Evolutionary conservation across 75 land plant species (phyloP).

Genomic region (Selaginella tamariscina): DNA sequence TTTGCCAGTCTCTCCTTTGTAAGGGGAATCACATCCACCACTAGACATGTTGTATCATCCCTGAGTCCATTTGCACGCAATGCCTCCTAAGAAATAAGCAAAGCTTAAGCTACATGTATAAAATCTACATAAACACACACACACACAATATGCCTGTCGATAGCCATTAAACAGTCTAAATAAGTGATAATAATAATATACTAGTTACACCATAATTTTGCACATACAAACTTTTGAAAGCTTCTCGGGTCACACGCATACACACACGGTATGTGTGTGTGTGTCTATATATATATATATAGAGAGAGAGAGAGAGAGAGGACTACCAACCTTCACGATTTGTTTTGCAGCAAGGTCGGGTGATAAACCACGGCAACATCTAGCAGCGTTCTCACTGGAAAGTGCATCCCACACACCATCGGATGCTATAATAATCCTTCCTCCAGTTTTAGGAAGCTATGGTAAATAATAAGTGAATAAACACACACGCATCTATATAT

Average conservation of each 20-base stretch:
- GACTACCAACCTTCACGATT: background rate
- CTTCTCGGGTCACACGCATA: too few species aligned
- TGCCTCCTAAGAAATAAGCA: background rate
- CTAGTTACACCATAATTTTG: too few species aligned
- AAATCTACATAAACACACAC: too few species aligned
- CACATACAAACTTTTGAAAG: too few species aligned
- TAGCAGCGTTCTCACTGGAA: background rate
- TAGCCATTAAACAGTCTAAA: too few species aligned
- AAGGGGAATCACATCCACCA: slow-evolving; percentile 6
- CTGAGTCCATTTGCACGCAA: background rate
- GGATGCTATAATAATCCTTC: background rate
- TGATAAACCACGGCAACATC: slow-evolving; percentile 6
- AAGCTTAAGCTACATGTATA: background rate
- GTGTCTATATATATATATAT: too few species aligned
- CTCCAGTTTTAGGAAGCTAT: slow-evolving; percentile 1
- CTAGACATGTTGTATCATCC: slow-evolving; percentile 11
- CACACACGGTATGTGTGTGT: background rate
- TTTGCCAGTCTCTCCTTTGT: background rate
- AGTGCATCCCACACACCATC: slow-evolving; percentile 12
- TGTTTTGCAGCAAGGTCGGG: slow-evolving; percentile 2
- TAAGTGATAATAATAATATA: too few species aligned
- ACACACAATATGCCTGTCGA: too few species aligned
- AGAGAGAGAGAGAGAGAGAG: background rate
- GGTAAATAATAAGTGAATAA: background rate
- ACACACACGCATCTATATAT: background rate